Evolutionary conservation across 78 protist genomes (phyloP), one percentile per base, ranked within the genome.

Genomic region (Dictyostelium citrinum): DNA sequence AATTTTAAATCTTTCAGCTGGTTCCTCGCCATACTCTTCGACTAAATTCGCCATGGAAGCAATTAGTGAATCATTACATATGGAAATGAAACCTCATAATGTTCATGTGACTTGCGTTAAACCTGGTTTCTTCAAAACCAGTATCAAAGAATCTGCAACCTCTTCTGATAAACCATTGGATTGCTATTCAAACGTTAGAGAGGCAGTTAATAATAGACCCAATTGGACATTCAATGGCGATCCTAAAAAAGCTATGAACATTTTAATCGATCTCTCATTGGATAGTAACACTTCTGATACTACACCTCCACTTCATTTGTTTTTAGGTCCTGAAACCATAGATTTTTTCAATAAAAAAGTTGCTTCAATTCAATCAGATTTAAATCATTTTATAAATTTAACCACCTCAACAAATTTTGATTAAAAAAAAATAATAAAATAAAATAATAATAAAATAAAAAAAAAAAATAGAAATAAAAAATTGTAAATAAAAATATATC

Each of bases 11-110:
- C 17, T 55, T 7, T 55, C 70, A 0, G 45, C 74, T 0, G 84
- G 84, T 3, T 29, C 75, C 20, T 61, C 90, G 46, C 70, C 78
- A 1, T 83, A 83, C n/a, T 29, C 64, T 5, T 41, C 90, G 2
- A 83, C 90, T 3, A 83, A 83, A 68, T 83, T 83, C 49, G 90
- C 90, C 17, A n/a, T 83, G 35, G 81, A 68, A 37, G 90, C 64
- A 6, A 45, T 71, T 5, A 33, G 58, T 4, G 90, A 83, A 20
- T n/a, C 79, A 17, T 33, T 83, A 12, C 29, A 68, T 49, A 9
- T 29, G 9, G 90, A 83, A n/a, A 27, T 83, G 70, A 71, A 71
- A 17, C 90, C 90, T 20, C 49, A 33, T 10, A 33, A 33, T 17
- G 55, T 83, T 20, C 81, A 83, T 35, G 90, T 83, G 0, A 51